These are phyloP conservation scores for Zizania palustris DNA, from an alignment of 202 grass and related monocot genomes.

Conservation along the genomic window DNA sequence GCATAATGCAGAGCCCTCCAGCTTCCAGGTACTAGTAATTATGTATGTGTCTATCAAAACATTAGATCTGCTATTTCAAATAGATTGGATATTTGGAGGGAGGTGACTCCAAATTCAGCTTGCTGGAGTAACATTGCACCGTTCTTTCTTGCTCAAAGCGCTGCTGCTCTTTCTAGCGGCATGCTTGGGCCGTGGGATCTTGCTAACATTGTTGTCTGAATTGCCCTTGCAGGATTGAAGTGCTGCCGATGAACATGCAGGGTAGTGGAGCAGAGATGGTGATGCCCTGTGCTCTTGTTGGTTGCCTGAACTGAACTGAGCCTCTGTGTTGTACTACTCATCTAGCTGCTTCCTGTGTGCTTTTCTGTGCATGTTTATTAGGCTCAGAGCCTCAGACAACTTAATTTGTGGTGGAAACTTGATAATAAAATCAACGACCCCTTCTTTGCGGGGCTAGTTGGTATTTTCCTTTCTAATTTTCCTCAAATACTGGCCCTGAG, in stretches of 20 bases:
- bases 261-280: background rate
- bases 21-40: background rate
- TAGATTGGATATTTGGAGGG: background rate
- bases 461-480: background rate
- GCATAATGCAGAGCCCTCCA: background rate
- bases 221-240: slow-evolving; percentile 41
- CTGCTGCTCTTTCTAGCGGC: background rate
- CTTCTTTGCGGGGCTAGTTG: slow-evolving; percentile 18
- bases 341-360: background rate
- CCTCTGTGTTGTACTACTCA: background rate
- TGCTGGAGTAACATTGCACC: background rate
- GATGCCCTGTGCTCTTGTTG: slow-evolving; percentile 5
- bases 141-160: background rate
- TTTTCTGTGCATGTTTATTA: slow-evolving; percentile 20
- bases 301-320: background rate
- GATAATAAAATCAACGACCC: slow-evolving; percentile 26
- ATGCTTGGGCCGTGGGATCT: background rate
- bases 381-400: background rate
- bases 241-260: slow-evolving; percentile 22
- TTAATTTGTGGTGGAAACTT: slow-evolving; percentile 16
- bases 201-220: slow-evolving; percentile 5
- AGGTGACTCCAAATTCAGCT: background rate
- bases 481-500: background rate
- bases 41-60: background rate
- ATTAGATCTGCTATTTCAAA: background rate